Evolutionary conservation across 2,329 filamentous ascomycete species (phyloP), one percentile per base, ranked within the genome.

Genomic region (Podosphaera fusca): DNA sequence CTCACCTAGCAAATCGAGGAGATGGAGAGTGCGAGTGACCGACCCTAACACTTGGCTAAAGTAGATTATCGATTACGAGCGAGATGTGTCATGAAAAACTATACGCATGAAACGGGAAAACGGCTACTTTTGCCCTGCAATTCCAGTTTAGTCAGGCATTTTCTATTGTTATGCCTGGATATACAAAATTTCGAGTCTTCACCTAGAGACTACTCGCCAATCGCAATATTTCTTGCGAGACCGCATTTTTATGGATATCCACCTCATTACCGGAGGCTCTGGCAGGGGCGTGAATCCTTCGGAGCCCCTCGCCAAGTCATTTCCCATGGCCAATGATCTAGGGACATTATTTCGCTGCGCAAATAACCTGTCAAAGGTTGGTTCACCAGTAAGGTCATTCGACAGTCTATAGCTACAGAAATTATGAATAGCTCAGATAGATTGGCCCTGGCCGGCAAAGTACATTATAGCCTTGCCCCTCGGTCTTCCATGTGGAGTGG

Each of bases 401-500:
- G 33, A 21, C 38, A 12, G 35, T 53, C n/a, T 53, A 36, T 38
- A 35, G 31, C 34, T 38, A 53, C 33, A 53, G 51, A 14, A 29
- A 38, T 38, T 53, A 35, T 12, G 38, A 42, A 14, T 53, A 53
- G 51, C 51, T 53, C 8, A 36, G 51, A 21, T 35, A 36, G 21
- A 53, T 36, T 36, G 31, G 34, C 29, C 12, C n/a, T 6, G 31
- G n/a, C 35, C n/a, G 21, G 31, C 12, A 14, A 47, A 31, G 36
- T 33, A 55, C 51, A 46, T 55, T 55, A 55, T 42, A 58, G 56
- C 51, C 56, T 55, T 51, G 56, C 55, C 55, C 52, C 56, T 49
- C 34, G 86, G 9, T n/a, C 21, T 53, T 21, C 12, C 21, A 50
- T 31, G 29, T 29, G 6, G 29, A 38, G 33, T 10, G 35, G 51